A percentile compares a stretch with the other conserved stretches of the same genome.
phyloP scores from a whole-genome alignment of 306 rosid genomes.

The Mimosa bimucronata region DNA sequence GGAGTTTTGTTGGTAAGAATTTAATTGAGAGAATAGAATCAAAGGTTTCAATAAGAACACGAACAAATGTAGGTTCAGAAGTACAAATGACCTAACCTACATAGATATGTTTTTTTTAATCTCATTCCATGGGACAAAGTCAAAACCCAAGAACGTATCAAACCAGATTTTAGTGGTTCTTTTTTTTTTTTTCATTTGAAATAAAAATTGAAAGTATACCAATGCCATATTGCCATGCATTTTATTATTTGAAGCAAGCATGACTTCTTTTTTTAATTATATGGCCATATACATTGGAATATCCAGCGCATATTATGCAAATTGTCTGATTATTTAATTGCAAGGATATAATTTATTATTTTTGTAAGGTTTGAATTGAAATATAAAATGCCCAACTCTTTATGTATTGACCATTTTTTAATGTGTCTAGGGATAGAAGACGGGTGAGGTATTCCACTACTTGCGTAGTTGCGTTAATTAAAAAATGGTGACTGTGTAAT shows the following conservation, averaged over 20 bases:
- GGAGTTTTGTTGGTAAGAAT: constrained; percentile 9
- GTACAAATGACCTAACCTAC: constrained; percentile 28
- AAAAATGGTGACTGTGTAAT: not conserved
- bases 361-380: constrained; percentile 27
- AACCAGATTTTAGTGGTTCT: not conserved
- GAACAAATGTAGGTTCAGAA: not conserved
- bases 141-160: constrained; percentile 30
- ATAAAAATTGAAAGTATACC: constrained; percentile 19
- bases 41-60: constrained; percentile 6
- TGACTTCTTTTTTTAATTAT: not conserved
- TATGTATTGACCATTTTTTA: constrained; percentile 5
- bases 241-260: constrained; percentile 13
- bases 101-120: constrained; percentile 8
- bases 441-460: not conserved
- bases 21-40: constrained; percentile 8
- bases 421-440: constrained; percentile 13
- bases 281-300: constrained; percentile 10
- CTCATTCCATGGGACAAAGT: constrained; percentile 26
- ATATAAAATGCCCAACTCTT: constrained; percentile 21
- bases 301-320: constrained; percentile 43
- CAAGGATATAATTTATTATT: constrained; percentile 20
- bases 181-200: constrained; percentile 3
- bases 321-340: constrained; percentile 31
- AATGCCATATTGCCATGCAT: not conserved
- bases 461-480: not conserved